phyloP scores from a whole-genome alignment of 2,329 filamentous ascomycete species.

The Microdochium trichocladiopsis region DNA sequence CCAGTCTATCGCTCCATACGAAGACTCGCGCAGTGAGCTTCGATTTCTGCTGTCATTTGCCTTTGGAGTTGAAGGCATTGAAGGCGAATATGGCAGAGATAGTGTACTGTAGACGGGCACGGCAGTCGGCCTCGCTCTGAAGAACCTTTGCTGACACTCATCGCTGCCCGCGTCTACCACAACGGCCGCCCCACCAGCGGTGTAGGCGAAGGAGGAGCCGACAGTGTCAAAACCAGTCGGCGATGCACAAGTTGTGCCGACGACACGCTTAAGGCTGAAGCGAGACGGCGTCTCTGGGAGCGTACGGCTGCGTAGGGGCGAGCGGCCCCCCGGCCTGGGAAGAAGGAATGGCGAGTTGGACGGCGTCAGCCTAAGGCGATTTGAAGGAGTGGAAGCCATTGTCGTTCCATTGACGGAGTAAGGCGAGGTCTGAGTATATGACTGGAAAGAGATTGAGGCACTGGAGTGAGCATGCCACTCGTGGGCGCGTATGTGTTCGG shows the following conservation, averaged over 20 bases:
- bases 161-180: conserved; percentile 72
- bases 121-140: conserved; percentile 74
- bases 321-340: conserved; percentile 46
- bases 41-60: conserved; percentile 57
- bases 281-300: conserved; percentile 39
- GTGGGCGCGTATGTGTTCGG: no score
- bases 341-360: conserved; percentile 66
- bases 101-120: conserved; percentile 55
- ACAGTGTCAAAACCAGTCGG: conserved; percentile 83
- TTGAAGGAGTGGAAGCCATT: conserved; percentile 54
- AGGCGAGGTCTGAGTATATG: conserved; percentile 2
- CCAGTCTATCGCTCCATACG: conserved; percentile 40
- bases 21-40: conserved; percentile 41
- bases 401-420: conserved; percentile 39
- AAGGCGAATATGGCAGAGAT: conserved; percentile 40
- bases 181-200: conserved; percentile 89
- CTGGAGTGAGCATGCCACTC: no score
- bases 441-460: background rate
- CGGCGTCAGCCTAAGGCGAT: conserved; percentile 63
- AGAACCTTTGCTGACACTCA: conserved; percentile 73
- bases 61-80: conserved; percentile 50
- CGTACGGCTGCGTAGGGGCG: conserved; percentile 46
- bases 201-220: conserved; percentile 76
- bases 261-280: conserved; percentile 73
- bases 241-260: conserved; percentile 82